phyloP scores from a whole-genome alignment of 345 rosid genomes.

The Lepidium didymum region DNA sequence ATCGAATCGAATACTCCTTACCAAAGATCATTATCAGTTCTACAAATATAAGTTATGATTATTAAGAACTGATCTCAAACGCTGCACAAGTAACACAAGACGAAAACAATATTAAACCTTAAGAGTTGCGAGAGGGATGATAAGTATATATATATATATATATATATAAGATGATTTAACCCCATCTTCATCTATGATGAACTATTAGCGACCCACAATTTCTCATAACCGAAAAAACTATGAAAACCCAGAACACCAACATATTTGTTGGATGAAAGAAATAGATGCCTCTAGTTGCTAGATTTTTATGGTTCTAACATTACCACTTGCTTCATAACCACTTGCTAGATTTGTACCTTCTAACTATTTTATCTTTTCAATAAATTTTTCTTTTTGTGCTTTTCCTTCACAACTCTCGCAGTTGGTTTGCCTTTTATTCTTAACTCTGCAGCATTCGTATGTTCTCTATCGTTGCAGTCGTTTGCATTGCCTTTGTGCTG shows the following conservation, averaged over 20 bases:
- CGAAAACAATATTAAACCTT: not conserved
- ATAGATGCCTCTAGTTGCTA: not conserved
- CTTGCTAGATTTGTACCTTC: not conserved
- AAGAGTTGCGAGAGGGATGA: not conserved
- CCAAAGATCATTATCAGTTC: not conserved
- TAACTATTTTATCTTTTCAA: not conserved
- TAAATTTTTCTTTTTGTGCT: not conserved
- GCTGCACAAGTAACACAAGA: not conserved
- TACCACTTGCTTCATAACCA: not conserved
- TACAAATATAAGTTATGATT: not conserved
- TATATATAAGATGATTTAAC: not conserved
- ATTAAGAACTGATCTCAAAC: not conserved
- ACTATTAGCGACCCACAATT: not conserved
- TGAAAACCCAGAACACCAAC: constrained; percentile 1
- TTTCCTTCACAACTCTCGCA: constrained; percentile 7
- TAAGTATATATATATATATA: not conserved
- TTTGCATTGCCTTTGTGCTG: constrained; percentile 62
- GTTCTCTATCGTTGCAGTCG: constrained; percentile 59
- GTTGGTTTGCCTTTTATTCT: not conserved
- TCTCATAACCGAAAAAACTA: not conserved
- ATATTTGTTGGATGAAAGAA: not conserved
- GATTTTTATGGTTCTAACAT: not conserved
- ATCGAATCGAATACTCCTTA: not conserved
- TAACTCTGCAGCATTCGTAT: constrained; percentile 56
- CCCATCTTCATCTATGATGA: not conserved